These are phyloP conservation scores for Aspergillus brasiliensis DNA, from an alignment of 2,329 filamentous ascomycete species.

Conservation along the genomic window DNA sequence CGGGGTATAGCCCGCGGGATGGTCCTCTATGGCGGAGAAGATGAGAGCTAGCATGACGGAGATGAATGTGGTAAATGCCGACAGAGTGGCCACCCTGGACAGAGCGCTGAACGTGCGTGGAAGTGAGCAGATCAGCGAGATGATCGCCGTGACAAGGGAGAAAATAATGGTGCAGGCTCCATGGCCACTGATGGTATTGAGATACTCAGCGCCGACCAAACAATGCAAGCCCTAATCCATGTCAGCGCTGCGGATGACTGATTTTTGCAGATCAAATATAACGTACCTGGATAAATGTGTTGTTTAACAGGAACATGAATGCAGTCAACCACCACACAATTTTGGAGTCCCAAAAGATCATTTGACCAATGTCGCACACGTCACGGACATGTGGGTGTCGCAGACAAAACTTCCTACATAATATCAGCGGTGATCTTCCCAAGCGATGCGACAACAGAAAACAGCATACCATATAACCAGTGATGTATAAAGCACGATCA, in stretches of 20 bases:
- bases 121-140: constrained; percentile 78
- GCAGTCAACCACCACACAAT: constrained; percentile 71
- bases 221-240: constrained; percentile 69
- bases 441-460: background rate
- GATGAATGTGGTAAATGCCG: constrained; percentile 85
- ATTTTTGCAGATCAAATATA: constrained; percentile 5
- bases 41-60: constrained; percentile 82
- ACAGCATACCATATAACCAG: constrained; percentile 60
- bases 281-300: constrained; percentile 80
- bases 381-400: constrained; percentile 88
- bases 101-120: constrained; percentile 83
- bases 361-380: constrained; percentile 93
- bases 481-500: constrained; percentile 80
- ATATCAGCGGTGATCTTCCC: constrained; percentile 23
- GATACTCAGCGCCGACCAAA: constrained; percentile 79
- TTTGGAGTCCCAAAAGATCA: constrained; percentile 83
- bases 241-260: constrained; percentile 4
- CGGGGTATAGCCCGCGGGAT: constrained; percentile 68
- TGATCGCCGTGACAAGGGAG: constrained; percentile 69
- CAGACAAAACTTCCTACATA: constrained; percentile 80
- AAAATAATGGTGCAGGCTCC: constrained; percentile 79
- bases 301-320: constrained; percentile 90
- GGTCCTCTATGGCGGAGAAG: constrained; percentile 74
- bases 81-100: constrained; percentile 75
- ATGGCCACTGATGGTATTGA: constrained; percentile 81